Conservation (phyloP, 257 asterid genomes). For the Jacaranda mimosifolia region DNA sequence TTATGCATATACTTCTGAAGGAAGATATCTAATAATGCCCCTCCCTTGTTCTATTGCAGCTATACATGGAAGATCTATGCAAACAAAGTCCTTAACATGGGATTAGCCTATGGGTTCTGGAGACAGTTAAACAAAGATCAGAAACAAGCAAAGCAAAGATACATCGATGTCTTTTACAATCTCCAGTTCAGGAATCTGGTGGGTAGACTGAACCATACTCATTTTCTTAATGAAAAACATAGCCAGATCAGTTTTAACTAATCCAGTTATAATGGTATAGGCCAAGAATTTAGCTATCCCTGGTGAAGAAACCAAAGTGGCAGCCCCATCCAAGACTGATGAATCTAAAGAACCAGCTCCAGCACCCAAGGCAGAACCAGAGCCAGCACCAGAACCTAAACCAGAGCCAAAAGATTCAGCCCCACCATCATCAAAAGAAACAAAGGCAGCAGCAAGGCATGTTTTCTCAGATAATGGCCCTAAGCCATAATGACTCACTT, state of each 20-base stretch:
- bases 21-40: background rate
- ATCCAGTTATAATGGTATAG: constrained; percentile 39
- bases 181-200: constrained; percentile 80
- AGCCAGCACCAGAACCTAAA: background rate
- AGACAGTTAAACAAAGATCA: constrained; percentile 62
- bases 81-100: constrained; percentile 79
- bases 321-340: constrained; percentile 32
- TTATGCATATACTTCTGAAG: background rate
- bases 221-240: background rate
- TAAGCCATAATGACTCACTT: background rate
- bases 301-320: constrained; percentile 48
- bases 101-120: constrained; percentile 80
- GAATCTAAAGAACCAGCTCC: constrained; percentile 30
- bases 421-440: constrained; percentile 24
- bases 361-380: background rate
- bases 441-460: constrained; percentile 41
- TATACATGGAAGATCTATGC: constrained; percentile 94
- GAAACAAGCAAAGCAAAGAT: constrained; percentile 73
- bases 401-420: constrained; percentile 24
- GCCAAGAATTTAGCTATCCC: constrained; percentile 53
- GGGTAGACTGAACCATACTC: constrained; percentile 20
- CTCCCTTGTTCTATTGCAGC: constrained; percentile 47
- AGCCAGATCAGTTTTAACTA: background rate
- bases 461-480: background rate
- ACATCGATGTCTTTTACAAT: constrained; percentile 73